Evolutionary conservation across 2,329 filamentous ascomycete species (phyloP), one percentile per base, ranked within the genome.

Genomic region (Cordyceps javanica): DNA sequence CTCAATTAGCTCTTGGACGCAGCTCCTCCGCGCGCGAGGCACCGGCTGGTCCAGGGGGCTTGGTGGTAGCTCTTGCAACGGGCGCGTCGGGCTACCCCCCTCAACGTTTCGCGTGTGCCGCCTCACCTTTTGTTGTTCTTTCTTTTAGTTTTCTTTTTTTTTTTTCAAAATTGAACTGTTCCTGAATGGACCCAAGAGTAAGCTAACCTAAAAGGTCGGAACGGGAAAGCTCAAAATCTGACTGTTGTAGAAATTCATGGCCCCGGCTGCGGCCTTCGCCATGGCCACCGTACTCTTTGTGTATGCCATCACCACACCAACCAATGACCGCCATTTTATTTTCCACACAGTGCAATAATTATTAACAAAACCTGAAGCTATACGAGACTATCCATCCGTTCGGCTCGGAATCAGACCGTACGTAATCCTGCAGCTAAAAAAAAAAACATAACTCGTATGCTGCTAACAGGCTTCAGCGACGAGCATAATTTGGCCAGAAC

Each of bases 251-350:
- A 75, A 69, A 38, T 69, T 81, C 57, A 75, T 77, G 59, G 77
- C 77, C 55, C 79, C 79, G 9, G 66, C 77, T 23, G 79, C 79
- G 19, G 79, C 79, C 39, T 80, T 81, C 60, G 77, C 76, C 19
- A 82, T 82, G 79, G 79, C 79, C 3, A 70, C 73, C 48, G 66
- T 82, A 13, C 69, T 82, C 23, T 77, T 82, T 58, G 76, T 75
- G 69, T 77, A 68, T 64, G 72, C 52, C 19, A 32, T 34, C n/a
- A 42, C 49, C 36, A 25, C n/a, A 16, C 21, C 57, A 60, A 41
- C 34, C 13, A 34, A n/a, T n/a, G n/a, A n/a, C n/a, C n/a, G n/a
- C n/a, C 14, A 61, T 61, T 60, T 58, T 59, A 62, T 56, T 59
- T 62, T 53, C 46, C 19, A n/a, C 13, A 28, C 28, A 3, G 28